Conservation (phyloP, 2,329 filamentous ascomycete genomes). For the Pseudogymnoascus sp. region DNA sequence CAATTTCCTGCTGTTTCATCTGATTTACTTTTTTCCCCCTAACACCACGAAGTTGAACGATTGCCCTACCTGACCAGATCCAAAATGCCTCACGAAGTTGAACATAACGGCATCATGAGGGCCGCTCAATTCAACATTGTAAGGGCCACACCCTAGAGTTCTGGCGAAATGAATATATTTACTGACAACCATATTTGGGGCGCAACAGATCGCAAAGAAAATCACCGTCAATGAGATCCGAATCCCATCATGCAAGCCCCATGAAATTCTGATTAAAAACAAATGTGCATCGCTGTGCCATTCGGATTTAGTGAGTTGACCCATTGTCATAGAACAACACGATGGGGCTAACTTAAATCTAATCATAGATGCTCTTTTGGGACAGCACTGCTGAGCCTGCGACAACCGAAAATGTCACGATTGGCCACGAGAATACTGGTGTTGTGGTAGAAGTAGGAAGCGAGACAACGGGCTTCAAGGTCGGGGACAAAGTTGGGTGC, state of each 20-base stretch:
- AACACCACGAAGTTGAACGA: background rate
- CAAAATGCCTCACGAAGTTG: background rate
- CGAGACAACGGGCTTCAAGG: no score
- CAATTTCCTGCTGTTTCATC: background rate
- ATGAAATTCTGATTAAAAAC: slow-evolving; percentile 34
- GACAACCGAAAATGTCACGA: background rate
- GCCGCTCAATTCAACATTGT: slow-evolving; percentile 9
- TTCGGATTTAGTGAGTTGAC: slow-evolving; percentile 24
- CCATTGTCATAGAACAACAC: background rate
- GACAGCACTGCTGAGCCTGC: background rate
- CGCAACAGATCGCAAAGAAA: slow-evolving; percentile 20
- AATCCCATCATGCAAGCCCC: slow-evolving; percentile 34
- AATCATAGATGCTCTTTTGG: slow-evolving; percentile 1
- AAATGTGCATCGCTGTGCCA: slow-evolving; percentile 33
- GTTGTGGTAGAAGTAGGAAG: no score
- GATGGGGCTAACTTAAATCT: background rate
- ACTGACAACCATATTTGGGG: background rate
- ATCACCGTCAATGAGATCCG: slow-evolving; percentile 36
- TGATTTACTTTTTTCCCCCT: background rate
- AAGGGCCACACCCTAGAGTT: background rate
- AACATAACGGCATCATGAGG: background rate
- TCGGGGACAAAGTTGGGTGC: no score
- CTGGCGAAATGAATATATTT: background rate
- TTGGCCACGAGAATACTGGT: no score
- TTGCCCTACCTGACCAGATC: background rate